Conservation (phyloP, 2,329 filamentous ascomycete species). For the Atkinsonella texensis region DNA sequence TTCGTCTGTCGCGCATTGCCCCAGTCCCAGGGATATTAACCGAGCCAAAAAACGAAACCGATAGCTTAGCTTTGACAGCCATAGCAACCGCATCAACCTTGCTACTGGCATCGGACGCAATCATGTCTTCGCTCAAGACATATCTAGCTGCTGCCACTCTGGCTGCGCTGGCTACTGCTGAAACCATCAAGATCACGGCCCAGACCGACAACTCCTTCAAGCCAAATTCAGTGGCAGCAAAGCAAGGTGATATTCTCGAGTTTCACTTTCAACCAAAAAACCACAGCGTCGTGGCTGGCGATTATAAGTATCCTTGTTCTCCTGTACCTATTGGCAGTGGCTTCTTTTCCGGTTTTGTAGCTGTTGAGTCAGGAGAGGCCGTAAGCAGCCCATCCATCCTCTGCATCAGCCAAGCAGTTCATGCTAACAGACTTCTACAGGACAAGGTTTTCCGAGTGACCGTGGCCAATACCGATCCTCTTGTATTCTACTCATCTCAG, state of each 20-base stretch:
- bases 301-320: conserved; percentile 24
- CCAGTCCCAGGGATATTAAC: too few relatives aligned
- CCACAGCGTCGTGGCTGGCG: conserved; percentile 26
- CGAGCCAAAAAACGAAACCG: too few relatives aligned
- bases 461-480: conserved; percentile 20
- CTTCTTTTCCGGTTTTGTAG: conserved; percentile 26
- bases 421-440: conserved; percentile 10
- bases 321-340: conserved; percentile 19
- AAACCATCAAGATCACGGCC: conserved; percentile 23
- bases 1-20: too few relatives aligned
- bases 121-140: conserved; percentile 19
- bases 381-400: conserved; percentile 10
- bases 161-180: conserved; percentile 15
- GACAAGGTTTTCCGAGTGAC: conserved; percentile 23
- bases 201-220: conserved; percentile 21
- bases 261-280: conserved; percentile 25
- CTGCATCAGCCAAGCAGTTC: too few relatives aligned
- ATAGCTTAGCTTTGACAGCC: too few relatives aligned
- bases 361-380: conserved; percentile 15
- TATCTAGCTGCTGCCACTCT: conserved; percentile 14
- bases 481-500: conserved; percentile 28
- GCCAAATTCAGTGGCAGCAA: conserved; percentile 20
- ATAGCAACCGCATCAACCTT: neutral
- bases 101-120: neutral
- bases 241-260: conserved; percentile 23